Conservation (phyloP, 108 stramenopile genomes). For the Chaetoceros muelleri region DNA sequence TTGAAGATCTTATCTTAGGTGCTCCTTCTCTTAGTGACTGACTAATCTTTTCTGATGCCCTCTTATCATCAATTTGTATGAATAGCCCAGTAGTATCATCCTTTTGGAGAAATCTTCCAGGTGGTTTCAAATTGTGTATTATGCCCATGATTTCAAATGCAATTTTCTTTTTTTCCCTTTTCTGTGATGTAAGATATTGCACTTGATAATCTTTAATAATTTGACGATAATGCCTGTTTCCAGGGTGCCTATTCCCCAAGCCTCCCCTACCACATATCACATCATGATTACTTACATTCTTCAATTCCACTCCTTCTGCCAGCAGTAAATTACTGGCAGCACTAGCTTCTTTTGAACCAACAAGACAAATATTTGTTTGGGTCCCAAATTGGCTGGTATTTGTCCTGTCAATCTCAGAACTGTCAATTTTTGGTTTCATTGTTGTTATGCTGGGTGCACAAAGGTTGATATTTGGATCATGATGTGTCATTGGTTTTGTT, state of each 20-base stretch:
- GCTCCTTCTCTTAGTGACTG: neutral
- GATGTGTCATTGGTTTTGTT: no score
- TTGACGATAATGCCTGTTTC: slow-evolving; percentile 41
- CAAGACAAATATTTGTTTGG: no score
- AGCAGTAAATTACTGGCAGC: no score
- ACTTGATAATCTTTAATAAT: slow-evolving; percentile 32
- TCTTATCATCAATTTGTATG: neutral
- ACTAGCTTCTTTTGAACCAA: no score
- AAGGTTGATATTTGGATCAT: no score
- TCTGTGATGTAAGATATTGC: slow-evolving; percentile 35
- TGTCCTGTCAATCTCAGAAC: no score
- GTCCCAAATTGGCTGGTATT: no score
- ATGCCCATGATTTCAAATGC: slow-evolving; percentile 68
- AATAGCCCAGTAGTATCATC: slow-evolving; percentile 33
- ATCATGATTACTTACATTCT: slow-evolving; percentile 31
- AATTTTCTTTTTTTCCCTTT: slow-evolving; percentile 70
- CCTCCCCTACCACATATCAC: slow-evolving; percentile 58
- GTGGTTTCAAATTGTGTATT: slow-evolving; percentile 75
- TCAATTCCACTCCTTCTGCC: no score
- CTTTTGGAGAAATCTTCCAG: slow-evolving; percentile 74
- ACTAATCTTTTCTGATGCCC: neutral
- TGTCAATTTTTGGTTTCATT: no score
- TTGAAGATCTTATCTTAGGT: no score
- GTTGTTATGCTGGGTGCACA: no score
- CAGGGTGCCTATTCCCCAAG: slow-evolving; percentile 35